A percentile compares a stretch with the other conserved stretches of the same genome.
Conservation (phyloP, 2,329 filamentous ascomycete species). For the Phyllosticta capitalensis region DNA sequence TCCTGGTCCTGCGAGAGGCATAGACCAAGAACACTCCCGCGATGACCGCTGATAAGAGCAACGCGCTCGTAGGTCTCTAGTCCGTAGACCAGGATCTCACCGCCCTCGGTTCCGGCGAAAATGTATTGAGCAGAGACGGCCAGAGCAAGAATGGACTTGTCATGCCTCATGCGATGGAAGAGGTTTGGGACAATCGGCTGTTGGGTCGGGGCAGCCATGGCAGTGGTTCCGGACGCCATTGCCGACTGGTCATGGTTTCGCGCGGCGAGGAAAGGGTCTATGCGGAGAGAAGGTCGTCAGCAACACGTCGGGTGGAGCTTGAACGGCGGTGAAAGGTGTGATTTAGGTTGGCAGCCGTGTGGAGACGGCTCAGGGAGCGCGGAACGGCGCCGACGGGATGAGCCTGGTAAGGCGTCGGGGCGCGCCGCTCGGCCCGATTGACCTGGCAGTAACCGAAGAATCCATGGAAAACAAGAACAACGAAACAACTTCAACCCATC, state of each 20-base stretch:
- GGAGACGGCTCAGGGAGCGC: conserved; percentile 10
- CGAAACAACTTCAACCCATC: background rate
- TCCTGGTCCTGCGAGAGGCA: conserved; percentile 65
- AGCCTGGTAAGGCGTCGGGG: background rate
- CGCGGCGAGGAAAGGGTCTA: background rate
- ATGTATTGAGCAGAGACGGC: conserved; percentile 72
- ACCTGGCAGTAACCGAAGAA: background rate
- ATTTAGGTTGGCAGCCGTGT: conserved; percentile 11
- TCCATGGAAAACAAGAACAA: background rate
- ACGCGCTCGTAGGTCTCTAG: conserved; percentile 78
- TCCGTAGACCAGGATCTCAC: conserved; percentile 86
- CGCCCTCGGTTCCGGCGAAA: conserved; percentile 86
- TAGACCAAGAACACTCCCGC: conserved; percentile 80
- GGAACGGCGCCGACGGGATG: background rate
- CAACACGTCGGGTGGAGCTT: background rate
- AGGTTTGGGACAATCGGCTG: conserved; percentile 45
- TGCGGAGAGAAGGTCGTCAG: background rate
- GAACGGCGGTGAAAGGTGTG: background rate
- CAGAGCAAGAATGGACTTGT: conserved; percentile 72
- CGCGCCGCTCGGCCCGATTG: background rate
- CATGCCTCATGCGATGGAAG: conserved; percentile 65
- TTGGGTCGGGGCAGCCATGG: conserved; percentile 6
- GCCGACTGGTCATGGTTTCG: conserved; percentile 17
- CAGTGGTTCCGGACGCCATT: conserved; percentile 14
- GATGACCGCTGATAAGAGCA: conserved; percentile 74